Conservation (phyloP, 2,329 filamentous ascomycete genomes). For the Cladosporium halotolerans region DNA sequence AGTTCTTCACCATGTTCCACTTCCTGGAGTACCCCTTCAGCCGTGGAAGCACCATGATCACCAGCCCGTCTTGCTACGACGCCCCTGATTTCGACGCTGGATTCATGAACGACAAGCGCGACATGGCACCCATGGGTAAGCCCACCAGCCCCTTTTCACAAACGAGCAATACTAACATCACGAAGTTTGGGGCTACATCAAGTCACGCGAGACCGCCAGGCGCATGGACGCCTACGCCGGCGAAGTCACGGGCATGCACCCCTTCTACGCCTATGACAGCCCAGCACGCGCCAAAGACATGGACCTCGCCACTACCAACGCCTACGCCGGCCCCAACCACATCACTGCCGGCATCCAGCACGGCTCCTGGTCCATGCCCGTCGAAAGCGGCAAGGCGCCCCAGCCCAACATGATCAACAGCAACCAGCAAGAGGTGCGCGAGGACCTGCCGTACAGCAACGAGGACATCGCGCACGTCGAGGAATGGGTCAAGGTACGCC, state of each 20-base stretch:
- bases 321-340: slow-evolving; percentile 68
- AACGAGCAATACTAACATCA: slow-evolving; percentile 8
- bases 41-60: slow-evolving; percentile 56
- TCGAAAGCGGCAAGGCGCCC: slow-evolving; percentile 50
- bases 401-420: slow-evolving; percentile 53
- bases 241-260: slow-evolving; percentile 62
- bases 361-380: slow-evolving; percentile 57
- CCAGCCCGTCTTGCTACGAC: slow-evolving; percentile 34
- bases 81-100: slow-evolving; percentile 26
- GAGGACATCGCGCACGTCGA: slow-evolving; percentile 60
- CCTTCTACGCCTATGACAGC: slow-evolving; percentile 65
- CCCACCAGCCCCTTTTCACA: not conserved
- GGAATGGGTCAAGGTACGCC: slow-evolving; percentile 49
- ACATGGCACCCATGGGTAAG: slow-evolving; percentile 66
- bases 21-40: slow-evolving; percentile 66
- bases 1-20: slow-evolving; percentile 77
- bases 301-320: slow-evolving; percentile 68
- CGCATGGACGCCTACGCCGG: slow-evolving; percentile 73
- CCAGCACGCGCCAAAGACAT: slow-evolving; percentile 65
- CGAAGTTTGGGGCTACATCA: slow-evolving; percentile 72
- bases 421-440: slow-evolving; percentile 54
- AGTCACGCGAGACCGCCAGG: slow-evolving; percentile 71
- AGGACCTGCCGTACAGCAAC: slow-evolving; percentile 60
- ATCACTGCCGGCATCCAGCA: slow-evolving; percentile 66
- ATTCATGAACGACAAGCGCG: slow-evolving; percentile 79